These are phyloP conservation scores for Sporothrix luriei DNA, from an alignment of 2,329 filamentous ascomycete genomes.

Conservation along the genomic window DNA sequence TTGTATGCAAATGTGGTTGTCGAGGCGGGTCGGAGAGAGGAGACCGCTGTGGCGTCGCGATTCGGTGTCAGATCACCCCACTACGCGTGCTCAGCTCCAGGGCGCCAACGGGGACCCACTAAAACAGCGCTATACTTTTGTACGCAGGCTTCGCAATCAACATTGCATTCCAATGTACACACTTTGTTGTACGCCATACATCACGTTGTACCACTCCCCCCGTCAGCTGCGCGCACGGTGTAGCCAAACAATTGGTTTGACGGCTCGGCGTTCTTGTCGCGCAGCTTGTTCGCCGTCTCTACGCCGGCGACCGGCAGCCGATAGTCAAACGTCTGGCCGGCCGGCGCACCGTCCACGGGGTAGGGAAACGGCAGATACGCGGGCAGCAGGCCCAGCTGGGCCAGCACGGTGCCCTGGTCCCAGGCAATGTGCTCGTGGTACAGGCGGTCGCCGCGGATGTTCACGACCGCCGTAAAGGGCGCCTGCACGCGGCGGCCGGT, in stretches of 20 bases:
- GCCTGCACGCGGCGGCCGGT: slow-evolving; percentile 58
- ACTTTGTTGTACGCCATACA: no score
- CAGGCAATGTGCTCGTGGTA: slow-evolving; percentile 73
- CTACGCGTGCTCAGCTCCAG: background rate
- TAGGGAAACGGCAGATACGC: slow-evolving; percentile 67
- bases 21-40: no score
- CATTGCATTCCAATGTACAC: no score
- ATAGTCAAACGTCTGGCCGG: slow-evolving; percentile 53
- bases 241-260: slow-evolving; percentile 60
- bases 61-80: background rate
- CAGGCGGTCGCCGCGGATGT: slow-evolving; percentile 67
- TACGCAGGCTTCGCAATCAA: background rate
- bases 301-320: slow-evolving; percentile 61
- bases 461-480: slow-evolving; percentile 66
- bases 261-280: slow-evolving; percentile 53
- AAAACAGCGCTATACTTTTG: background rate
- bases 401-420: slow-evolving; percentile 66
- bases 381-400: slow-evolving; percentile 64
- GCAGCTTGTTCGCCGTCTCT: slow-evolving; percentile 55
- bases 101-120: slow-evolving; percentile 10
- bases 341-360: slow-evolving; percentile 47
- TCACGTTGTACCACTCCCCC: background rate
- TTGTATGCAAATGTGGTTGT: background rate
- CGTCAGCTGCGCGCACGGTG: slow-evolving; percentile 26
- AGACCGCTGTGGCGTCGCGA: background rate